Conservation (phyloP, 1,284 basidiomycete species). For the Naganishia albida region DNA sequence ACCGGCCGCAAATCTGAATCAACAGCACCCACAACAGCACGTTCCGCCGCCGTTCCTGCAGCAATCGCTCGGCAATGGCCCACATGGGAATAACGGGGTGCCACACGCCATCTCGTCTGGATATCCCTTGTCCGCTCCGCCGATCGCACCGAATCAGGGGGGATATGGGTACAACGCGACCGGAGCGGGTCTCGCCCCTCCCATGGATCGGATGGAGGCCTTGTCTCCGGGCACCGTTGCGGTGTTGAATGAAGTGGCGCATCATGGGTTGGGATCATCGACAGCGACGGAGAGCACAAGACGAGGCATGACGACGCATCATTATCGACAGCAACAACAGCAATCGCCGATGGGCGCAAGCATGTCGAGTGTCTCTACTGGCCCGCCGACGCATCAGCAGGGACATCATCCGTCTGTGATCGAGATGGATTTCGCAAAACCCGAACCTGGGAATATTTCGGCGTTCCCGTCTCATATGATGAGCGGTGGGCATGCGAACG, state of each 20-base stretch:
- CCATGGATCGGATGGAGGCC: constrained; percentile 23
- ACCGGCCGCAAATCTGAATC: constrained; percentile 32
- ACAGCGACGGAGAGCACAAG: not conserved
- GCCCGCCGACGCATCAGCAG: constrained; percentile 4
- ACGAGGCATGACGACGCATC: not conserved
- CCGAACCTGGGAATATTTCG: not conserved
- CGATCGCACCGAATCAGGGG: not conserved
- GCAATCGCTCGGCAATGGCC: constrained; percentile 17
- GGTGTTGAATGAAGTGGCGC: constrained; percentile 26
- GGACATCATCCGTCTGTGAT: constrained; percentile 3
- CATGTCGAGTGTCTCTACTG: constrained; percentile 19
- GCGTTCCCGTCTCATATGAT: constrained; percentile 13
- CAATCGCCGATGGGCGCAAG: constrained; percentile 23
- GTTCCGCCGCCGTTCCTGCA: constrained; percentile 41
- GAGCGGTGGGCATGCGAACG: not conserved
- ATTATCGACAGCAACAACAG: constrained; percentile 17
- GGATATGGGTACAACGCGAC: not conserved
- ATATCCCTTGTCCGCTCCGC: constrained; percentile 15
- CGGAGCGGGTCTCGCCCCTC: constrained; percentile 3
- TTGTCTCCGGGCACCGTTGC: constrained; percentile 30
- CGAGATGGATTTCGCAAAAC: constrained; percentile 21
- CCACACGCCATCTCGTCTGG: constrained; percentile 3
- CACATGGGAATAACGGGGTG: not conserved
- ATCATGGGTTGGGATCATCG: constrained; percentile 13
- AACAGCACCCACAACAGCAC: constrained; percentile 38